Percentiles rank a stretch among this genome's conserved stretches.
phyloP scores from a whole-genome alignment of 176 grass and related monocot genomes.

The Oryza meyeriana region DNA sequence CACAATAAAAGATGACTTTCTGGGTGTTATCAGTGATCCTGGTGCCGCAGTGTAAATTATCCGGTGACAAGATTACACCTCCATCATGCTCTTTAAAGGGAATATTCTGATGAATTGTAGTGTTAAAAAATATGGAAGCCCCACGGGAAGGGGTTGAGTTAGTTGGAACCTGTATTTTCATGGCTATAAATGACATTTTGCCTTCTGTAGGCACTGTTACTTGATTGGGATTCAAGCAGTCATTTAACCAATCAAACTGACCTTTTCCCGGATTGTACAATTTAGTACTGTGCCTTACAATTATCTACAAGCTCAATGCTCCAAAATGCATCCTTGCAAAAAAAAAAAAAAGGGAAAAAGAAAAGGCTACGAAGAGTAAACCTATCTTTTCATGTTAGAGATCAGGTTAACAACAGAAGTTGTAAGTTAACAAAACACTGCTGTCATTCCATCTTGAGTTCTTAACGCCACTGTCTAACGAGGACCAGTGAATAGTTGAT shows the following conservation, averaged over 20 bases:
- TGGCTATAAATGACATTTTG: neutral
- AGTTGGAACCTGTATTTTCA: neutral
- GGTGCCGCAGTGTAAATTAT: conserved; percentile 56
- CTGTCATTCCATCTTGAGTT: neutral
- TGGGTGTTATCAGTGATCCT: conserved; percentile 94
- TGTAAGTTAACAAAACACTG: neutral
- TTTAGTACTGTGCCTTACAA: neutral
- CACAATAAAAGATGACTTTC: conserved; percentile 93
- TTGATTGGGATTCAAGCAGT: neutral
- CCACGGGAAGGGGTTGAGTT: neutral
- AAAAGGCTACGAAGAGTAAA: neutral
- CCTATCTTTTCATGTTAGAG: neutral
- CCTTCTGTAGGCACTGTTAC: neutral
- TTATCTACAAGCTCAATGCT: neutral
- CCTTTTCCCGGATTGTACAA: neutral
- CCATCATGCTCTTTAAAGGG: neutral
- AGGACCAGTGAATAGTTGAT: neutral
- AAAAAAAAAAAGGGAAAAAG: neutral
- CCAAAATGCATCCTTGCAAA: neutral
- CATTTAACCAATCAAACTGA: neutral
- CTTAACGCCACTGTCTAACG: neutral
- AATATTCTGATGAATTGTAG: neutral
- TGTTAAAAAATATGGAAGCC: neutral
- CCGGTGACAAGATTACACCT: neutral
- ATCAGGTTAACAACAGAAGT: neutral